phyloP scores from a whole-genome alignment of 2,329 filamentous ascomycete species.

The Tolypocladium ophioglossoides region DNA sequence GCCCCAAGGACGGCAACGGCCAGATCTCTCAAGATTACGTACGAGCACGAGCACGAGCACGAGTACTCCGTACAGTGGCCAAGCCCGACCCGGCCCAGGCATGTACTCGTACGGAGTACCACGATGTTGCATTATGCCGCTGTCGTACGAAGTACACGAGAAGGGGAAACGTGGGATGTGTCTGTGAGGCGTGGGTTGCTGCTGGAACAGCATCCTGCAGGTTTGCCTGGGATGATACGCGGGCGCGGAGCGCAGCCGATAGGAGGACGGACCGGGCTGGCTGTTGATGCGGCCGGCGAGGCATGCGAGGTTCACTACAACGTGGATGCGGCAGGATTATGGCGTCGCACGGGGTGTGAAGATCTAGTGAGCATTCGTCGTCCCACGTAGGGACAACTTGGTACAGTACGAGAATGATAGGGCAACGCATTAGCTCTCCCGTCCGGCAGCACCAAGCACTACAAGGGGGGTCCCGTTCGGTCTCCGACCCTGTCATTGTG shows the following conservation, averaged over 20 bases:
- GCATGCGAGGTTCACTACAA: not conserved
- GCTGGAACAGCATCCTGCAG: not conserved
- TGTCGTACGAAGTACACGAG: constrained; percentile 1
- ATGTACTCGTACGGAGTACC: not conserved
- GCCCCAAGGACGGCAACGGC: not conserved
- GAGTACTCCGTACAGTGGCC: no score
- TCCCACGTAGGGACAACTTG: no score
- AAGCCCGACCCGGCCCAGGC: not conserved
- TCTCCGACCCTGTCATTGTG: not conserved
- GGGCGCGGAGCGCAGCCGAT: constrained; percentile 4
- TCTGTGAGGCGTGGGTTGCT: not conserved
- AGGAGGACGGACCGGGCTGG: constrained; percentile 1
- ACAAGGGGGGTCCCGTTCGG: not conserved
- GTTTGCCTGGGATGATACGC: not conserved
- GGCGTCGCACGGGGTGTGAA: not conserved
- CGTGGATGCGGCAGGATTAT: not conserved
- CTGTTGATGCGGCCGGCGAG: not conserved
- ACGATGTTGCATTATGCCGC: not conserved
- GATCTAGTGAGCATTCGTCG: not conserved
- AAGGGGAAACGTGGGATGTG: constrained; percentile 1
- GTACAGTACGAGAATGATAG: no score
- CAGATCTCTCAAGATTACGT: constrained; percentile 1
- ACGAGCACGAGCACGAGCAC: no score
- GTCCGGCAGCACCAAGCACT: constrained; percentile 1
- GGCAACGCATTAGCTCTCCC: constrained; percentile 13